Conservation (phyloP, 225 moss, liverwort and hornwort genomes). For the Sphagnum tenellum region DNA sequence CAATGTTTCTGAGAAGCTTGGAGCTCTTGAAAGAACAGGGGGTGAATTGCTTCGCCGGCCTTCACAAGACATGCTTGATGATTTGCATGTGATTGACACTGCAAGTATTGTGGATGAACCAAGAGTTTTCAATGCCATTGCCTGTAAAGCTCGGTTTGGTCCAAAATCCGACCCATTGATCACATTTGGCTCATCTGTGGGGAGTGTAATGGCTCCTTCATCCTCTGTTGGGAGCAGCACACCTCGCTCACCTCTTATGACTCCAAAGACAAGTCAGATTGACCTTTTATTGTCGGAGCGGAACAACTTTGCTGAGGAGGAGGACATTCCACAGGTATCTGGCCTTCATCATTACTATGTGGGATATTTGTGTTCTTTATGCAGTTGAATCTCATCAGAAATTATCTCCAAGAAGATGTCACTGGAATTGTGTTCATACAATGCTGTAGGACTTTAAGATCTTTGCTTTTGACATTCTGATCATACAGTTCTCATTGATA, state of each 20-base stretch:
- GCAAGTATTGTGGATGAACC: conserved; percentile 86
- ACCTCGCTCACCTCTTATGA: conserved; percentile 70
- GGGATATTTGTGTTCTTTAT: no score
- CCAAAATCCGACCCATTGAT: conserved; percentile 55
- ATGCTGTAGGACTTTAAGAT: no score
- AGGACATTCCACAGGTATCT: conserved; percentile 75
- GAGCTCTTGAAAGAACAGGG: conserved; percentile 36
- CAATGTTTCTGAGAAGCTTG: conserved; percentile 42
- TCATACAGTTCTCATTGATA: no score
- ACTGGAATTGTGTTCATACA: no score
- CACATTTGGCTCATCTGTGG: conserved; percentile 47
- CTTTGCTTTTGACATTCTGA: no score
- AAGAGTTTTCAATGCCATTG: conserved; percentile 32
- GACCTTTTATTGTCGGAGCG: conserved; percentile 70
- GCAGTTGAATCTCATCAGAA: no score
- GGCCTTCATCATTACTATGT: no score
- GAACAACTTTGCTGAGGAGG: conserved; percentile 55
- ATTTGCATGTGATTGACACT: conserved; percentile 90
- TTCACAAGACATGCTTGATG: conserved; percentile 96
- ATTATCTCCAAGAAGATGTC: no score
- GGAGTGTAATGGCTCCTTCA: conserved; percentile 45
- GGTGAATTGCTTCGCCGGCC: conserved; percentile 63
- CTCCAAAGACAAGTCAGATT: conserved; percentile 70
- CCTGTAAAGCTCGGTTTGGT: conserved; percentile 83
- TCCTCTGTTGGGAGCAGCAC: conserved; percentile 83